These are phyloP conservation scores for Westerdykella aurantiaca DNA, from an alignment of 2,329 filamentous ascomycete genomes.

Conservation along the genomic window DNA sequence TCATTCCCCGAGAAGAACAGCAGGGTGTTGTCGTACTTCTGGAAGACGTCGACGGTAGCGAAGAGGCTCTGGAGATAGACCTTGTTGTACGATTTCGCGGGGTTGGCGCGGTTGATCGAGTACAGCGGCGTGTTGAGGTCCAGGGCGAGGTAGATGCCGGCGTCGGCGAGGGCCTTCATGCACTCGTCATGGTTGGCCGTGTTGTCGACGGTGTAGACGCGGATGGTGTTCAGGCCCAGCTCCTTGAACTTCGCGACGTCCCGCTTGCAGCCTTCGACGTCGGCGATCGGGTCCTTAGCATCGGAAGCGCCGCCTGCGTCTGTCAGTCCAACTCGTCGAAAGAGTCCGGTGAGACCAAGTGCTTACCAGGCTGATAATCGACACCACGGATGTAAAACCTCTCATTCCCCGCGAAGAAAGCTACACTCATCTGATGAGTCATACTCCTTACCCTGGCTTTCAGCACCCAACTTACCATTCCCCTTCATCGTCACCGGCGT, in stretches of 20 bases:
- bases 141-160: slow-evolving; percentile 85
- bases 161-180: slow-evolving; percentile 74
- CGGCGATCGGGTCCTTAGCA: slow-evolving; percentile 68
- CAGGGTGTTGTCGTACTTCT: slow-evolving; percentile 77
- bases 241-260: slow-evolving; percentile 78
- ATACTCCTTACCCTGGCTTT: neutral
- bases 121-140: slow-evolving; percentile 90
- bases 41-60: slow-evolving; percentile 79
- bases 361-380: slow-evolving; percentile 57
- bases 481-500: slow-evolving; percentile 58
- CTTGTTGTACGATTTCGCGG: slow-evolving; percentile 76
- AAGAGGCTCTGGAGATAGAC: slow-evolving; percentile 82
- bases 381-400: slow-evolving; percentile 58
- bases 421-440: slow-evolving; percentile 24
- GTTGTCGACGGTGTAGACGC: slow-evolving; percentile 92
- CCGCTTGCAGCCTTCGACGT: slow-evolving; percentile 63
- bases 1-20: slow-evolving; percentile 80
- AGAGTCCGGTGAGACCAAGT: neutral
- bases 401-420: slow-evolving; percentile 58
- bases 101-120: slow-evolving; percentile 73
- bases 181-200: slow-evolving; percentile 72
- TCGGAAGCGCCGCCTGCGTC: slow-evolving; percentile 53
- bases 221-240: slow-evolving; percentile 83
- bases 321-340: slow-evolving; percentile 7
- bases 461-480: slow-evolving; percentile 44